Evolutionary conservation across 1,284 basidiomycete species (phyloP).

Genomic region (Gymnopus androsaceus): DNA sequence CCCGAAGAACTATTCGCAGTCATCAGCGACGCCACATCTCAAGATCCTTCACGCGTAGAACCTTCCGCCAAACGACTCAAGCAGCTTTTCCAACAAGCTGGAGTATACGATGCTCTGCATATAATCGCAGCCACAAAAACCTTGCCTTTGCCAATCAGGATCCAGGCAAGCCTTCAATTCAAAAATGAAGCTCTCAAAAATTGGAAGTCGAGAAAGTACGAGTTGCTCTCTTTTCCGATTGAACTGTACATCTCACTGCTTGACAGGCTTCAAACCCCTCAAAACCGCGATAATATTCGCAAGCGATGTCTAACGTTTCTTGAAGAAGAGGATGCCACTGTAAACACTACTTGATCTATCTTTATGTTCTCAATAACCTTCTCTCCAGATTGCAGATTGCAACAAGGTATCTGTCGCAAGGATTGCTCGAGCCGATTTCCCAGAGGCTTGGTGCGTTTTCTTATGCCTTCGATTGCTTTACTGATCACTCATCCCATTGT

Average conservation of each 20-base stretch:
- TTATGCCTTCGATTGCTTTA: slow-evolving; percentile 13
- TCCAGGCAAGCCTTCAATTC: slow-evolving; percentile 80
- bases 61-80: slow-evolving; percentile 65
- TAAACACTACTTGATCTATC: slow-evolving; percentile 31
- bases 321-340: slow-evolving; percentile 74
- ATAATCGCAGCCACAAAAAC: slow-evolving; percentile 64
- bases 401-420: slow-evolving; percentile 71
- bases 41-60: slow-evolving; percentile 61
- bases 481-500: not conserved
- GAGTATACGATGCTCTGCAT: slow-evolving; percentile 69
- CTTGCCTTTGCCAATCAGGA: slow-evolving; percentile 63
- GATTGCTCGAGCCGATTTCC: slow-evolving; percentile 73
- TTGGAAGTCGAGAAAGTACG: slow-evolving; percentile 74
- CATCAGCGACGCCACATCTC: slow-evolving; percentile 67
- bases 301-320: slow-evolving; percentile 62
- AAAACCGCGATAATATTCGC: slow-evolving; percentile 62
- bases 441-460: slow-evolving; percentile 57
- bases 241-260: slow-evolving; percentile 7
- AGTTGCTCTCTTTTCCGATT: slow-evolving; percentile 13
- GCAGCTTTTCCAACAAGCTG: slow-evolving; percentile 63
- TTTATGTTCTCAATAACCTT: slow-evolving; percentile 9
- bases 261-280: slow-evolving; percentile 64
- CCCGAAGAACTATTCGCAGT: slow-evolving; percentile 66
- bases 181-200: slow-evolving; percentile 70
- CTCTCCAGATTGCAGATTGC: slow-evolving; percentile 65